Evolutionary conservation across 306 rosid species (phyloP), one percentile per base, ranked within the genome.

Genomic region (Herpetospermum pedunculosum): DNA sequence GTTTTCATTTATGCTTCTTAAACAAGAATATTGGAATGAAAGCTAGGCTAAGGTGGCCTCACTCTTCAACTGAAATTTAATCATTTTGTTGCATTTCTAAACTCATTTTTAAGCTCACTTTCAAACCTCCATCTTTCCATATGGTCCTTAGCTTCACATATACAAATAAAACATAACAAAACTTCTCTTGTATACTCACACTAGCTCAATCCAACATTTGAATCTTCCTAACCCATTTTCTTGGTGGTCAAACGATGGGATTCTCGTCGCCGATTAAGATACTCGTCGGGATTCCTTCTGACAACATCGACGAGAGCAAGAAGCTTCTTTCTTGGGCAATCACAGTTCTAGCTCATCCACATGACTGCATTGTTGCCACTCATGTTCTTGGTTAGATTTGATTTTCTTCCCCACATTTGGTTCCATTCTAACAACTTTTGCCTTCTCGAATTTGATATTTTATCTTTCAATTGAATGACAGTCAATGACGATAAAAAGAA

Each of bases 351-450:
- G 95, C 97, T 77, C 89, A 78, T 62, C 96, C 88, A 52, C 81
- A 84, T 74, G 98, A 94, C 80, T 75, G 65, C 84, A 88, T 94
- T 80, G 88, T 84, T 38, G 98, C 96, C 5, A 73, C 88, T 26
- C 96, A 91, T 82, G 85, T 91, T 78, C 94, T 94, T 76, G 97
- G 98, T 94, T 77, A 75, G 40, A 46, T 77, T n/a, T n/a, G n/a
- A n/a, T n/a, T n/a, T n/a, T n/a, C n/a, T n/a, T n/a, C n/a, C n/a
- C n/a, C n/a, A n/a, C n/a, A n/a, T n/a, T n/a, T n/a, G n/a, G n/a
- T n/a, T n/a, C n/a, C n/a, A n/a, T n/a, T n/a, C n/a, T n/a, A n/a
- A n/a, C n/a, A n/a, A n/a, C n/a, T 34, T 13, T 6, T 13, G 21
- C 47, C 49, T 64, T 18, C 41, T 30, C 4, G n/a, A 44, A 47